Base-by-base conservation (phyloP, 1,284 basidiomycete species). In the Pascua sp. region DNA sequence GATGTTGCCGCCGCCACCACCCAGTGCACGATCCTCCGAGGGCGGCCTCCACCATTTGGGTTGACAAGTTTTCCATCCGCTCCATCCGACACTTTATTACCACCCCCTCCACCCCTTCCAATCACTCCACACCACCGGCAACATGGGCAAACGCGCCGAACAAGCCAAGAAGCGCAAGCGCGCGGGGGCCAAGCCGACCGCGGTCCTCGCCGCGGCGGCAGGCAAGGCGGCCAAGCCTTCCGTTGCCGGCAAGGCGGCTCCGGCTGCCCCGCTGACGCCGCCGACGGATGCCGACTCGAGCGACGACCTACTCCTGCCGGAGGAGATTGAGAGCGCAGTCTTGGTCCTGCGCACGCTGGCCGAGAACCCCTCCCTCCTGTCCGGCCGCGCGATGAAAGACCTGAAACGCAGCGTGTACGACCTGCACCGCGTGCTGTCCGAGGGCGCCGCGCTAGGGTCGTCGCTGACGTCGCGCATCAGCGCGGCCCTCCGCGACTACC, bases 401-500 rank as follows among this genome's bases (percentile, higher is more conserved):
- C 55, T 78, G 55, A 78, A 78, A 66, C 57, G 72, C 37, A 68
- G 63, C 1, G 66, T 71, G 38, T 74, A 71, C 60, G 76, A 71
- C 40, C 53, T 76, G 24, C 70, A 75, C 56, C 60, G 69, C 13
- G 70, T 72, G 5, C 59, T 78, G 59, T 67, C 65, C 12, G 76
- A 77, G 48, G 72, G 70, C 12, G 63, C 71, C 11, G 68, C 71
- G 11, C 56, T 73, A 3, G 77, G 73, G 15, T 66, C 71, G 13
- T 80, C 79, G 0, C 62, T 83, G 18, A 80, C 80, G 1, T 80
- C 81, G n/a, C 69, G 78, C 16, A 80, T 82, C 56, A 81, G 80
- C 1, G 77, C 80, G 12, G 79, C 81, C 1, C 74, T 82, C 13
- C 68, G 77, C 13, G 78, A 80, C 59, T 78, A 80, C 50, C 69